Conservation (phyloP, 108 stramenopile genomes). For the Nitzschia sp. region DNA sequence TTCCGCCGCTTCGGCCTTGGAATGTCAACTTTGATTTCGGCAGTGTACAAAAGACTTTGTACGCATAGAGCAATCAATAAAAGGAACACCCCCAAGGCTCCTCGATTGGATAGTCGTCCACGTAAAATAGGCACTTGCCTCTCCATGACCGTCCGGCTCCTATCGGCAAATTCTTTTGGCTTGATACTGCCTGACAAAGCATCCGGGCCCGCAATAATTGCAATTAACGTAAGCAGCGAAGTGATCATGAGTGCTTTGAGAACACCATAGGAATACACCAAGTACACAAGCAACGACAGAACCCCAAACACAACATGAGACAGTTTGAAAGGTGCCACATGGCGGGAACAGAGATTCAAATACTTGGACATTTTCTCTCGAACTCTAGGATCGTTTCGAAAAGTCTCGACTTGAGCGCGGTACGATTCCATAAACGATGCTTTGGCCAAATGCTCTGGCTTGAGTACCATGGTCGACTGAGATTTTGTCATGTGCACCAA, state of each 20-base stretch:
- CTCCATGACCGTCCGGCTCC: conserved; percentile 21
- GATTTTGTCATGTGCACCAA: conserved; percentile 43
- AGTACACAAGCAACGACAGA: conserved; percentile 9
- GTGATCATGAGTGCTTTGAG: conserved; percentile 40
- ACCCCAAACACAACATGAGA: conserved; percentile 25
- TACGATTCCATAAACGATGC: conserved; percentile 48
- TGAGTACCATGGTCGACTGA: conserved; percentile 51
- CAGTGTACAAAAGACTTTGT: conserved; percentile 14
- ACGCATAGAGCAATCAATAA: conserved; percentile 22
- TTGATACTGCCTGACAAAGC: not conserved
- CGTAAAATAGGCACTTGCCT: conserved; percentile 32
- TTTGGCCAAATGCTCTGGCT: conserved; percentile 46
- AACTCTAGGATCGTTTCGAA: conserved; percentile 44
- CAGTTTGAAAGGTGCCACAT: conserved; percentile 24
- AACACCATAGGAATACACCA: conserved; percentile 46
- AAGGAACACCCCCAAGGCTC: conserved; percentile 26
- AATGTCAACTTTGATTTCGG: not conserved
- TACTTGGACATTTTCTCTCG: conserved; percentile 34
- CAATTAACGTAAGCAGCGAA: conserved; percentile 28
- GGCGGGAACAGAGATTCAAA: conserved; percentile 17
- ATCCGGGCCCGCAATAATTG: conserved; percentile 41
- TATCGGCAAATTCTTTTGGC: conserved; percentile 35
- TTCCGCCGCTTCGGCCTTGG: not conserved
- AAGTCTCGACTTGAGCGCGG: conserved; percentile 35
- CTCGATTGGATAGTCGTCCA: conserved; percentile 24